Evolutionary conservation across 1,284 basidiomycete species (phyloP).

Genomic region (Cutaneotrichosporon arboriforme): DNA sequence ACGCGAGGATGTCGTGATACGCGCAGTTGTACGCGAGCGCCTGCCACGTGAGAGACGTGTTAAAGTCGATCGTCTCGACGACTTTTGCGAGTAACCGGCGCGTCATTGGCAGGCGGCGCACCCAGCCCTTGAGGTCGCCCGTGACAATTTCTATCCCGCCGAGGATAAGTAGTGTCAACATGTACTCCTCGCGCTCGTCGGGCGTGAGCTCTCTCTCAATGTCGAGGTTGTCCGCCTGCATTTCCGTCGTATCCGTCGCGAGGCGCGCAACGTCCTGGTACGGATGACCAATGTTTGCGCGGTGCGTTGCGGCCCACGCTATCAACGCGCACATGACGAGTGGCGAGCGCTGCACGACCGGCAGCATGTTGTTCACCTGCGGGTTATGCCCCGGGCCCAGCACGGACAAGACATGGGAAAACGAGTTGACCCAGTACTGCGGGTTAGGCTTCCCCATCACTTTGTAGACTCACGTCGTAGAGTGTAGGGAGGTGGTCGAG

Average conservation of each 20-base stretch:
- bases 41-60: constrained; percentile 17
- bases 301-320: constrained; percentile 31
- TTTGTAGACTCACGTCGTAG: constrained; percentile 11
- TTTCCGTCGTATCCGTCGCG: constrained; percentile 27
- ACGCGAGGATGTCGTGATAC: constrained; percentile 29
- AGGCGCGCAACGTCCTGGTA: constrained; percentile 28
- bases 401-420: constrained; percentile 30
- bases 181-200: constrained; percentile 27
- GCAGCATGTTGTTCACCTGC: constrained; percentile 23
- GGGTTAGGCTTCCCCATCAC: background rate
- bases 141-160: constrained; percentile 30
- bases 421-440: constrained; percentile 32
- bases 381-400: constrained; percentile 28
- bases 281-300: constrained; percentile 24
- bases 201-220: constrained; percentile 17
- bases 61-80: constrained; percentile 16
- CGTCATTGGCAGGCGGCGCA: constrained; percentile 16
- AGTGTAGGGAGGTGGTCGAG: constrained; percentile 19
- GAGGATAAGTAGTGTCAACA: constrained; percentile 32
- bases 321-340: constrained; percentile 30
- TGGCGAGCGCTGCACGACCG: constrained; percentile 25
- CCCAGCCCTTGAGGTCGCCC: constrained; percentile 23
- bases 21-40: constrained; percentile 26
- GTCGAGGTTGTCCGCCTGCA: constrained; percentile 24
- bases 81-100: constrained; percentile 15